These are phyloP conservation scores for Nakaseomyces kungkrabaensis DNA, from an alignment of 1,139 yeast genomes.

Conservation along the genomic window DNA sequence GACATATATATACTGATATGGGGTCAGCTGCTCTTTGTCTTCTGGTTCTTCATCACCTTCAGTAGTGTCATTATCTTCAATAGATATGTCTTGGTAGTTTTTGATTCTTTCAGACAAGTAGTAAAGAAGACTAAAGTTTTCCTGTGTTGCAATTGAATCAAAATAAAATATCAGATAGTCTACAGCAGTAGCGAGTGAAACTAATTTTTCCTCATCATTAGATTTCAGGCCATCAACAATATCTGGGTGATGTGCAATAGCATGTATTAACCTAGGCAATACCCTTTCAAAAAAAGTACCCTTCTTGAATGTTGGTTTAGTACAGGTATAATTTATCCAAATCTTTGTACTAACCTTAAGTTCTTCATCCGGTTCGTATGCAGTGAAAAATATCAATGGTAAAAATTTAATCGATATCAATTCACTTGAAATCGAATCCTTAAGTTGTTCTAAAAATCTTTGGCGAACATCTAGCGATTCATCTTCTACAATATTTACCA, in stretches of 20 bases:
- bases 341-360: constrained; percentile 45
- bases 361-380: constrained; percentile 56
- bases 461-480: constrained; percentile 48
- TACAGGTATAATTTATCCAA: constrained; percentile 64
- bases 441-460: constrained; percentile 42
- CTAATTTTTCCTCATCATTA: constrained; percentile 23
- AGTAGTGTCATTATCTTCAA: constrained; percentile 30
- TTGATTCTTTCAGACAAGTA: constrained; percentile 73
- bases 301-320: constrained; percentile 33
- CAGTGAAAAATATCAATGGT: constrained; percentile 60
- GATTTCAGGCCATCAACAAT: constrained; percentile 38
- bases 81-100: constrained; percentile 56
- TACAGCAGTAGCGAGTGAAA: constrained; percentile 43
- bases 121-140: constrained; percentile 62
- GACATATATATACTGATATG: constrained; percentile 33
- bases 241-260: constrained; percentile 68
- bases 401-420: constrained; percentile 55
- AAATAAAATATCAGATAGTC: constrained; percentile 54
- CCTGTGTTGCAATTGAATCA: constrained; percentile 50
- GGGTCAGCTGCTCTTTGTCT: constrained; percentile 27
- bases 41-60: constrained; percentile 10
- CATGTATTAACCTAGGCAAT: constrained; percentile 58
- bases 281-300: constrained; percentile 51
- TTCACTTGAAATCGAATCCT: constrained; percentile 43
- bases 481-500: constrained; percentile 61